Percentiles rank a stretch among this genome's conserved stretches.
These are phyloP conservation scores for Saccharomycopsis crataegensis DNA, from an alignment of 1,139 yeast species.

Conservation along the genomic window DNA sequence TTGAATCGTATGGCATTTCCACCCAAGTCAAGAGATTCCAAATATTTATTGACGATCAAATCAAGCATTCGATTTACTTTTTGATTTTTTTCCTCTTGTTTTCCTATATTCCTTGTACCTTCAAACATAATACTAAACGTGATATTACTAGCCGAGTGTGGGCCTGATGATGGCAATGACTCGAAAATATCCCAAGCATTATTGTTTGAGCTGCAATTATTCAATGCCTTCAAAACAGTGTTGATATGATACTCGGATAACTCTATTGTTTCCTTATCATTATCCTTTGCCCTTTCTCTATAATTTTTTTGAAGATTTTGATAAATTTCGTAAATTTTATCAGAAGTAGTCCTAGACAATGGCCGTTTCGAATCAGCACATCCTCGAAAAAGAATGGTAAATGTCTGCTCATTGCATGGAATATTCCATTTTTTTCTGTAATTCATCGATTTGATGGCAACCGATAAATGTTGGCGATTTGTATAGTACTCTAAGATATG, in stretches of 20 bases:
- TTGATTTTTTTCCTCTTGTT: not conserved
- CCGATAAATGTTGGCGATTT: conserved; percentile 31
- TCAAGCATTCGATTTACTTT: not conserved
- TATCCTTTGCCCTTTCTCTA: not conserved
- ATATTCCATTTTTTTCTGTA: conserved; percentile 57
- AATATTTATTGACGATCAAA: not conserved
- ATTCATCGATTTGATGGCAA: conserved; percentile 43
- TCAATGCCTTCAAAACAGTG: conserved; percentile 29
- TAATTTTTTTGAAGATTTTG: not conserved
- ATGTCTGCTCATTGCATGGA: conserved; percentile 44
- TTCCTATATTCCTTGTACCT: not conserved
- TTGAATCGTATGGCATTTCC: conserved; percentile 1
- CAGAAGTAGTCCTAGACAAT: conserved; percentile 13
- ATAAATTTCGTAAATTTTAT: conserved; percentile 5
- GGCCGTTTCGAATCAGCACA: conserved; percentile 34
- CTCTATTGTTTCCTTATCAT: not conserved
- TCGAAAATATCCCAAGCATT: conserved; percentile 28
- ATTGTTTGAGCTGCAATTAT: conserved; percentile 26
- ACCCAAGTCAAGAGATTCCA: not conserved
- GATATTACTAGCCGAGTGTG: conserved; percentile 14
- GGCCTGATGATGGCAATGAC: conserved; percentile 18
- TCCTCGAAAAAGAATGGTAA: conserved; percentile 52
- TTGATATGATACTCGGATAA: conserved; percentile 28
- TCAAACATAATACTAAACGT: conserved; percentile 12
- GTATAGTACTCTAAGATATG: conserved; percentile 45